phyloP scores from a whole-genome alignment of 805 yeast genomes.

The Sugiyamaella qingdaonensis region DNA sequence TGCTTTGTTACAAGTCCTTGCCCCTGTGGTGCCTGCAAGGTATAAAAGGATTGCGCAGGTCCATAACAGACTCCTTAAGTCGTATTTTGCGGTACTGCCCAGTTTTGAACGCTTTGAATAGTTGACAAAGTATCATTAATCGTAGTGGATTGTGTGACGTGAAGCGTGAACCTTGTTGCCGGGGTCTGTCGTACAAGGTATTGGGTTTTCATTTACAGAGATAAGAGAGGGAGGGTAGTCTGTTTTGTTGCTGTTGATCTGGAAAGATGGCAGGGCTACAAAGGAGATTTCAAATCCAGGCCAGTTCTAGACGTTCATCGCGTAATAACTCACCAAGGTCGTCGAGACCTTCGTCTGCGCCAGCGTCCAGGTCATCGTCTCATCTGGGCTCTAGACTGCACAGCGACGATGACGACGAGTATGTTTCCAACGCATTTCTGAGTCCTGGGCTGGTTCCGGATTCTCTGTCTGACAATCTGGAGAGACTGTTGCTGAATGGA shows the following conservation, averaged over 20 bases:
- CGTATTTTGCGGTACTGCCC: background rate
- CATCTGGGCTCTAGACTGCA: slow-evolving; percentile 14
- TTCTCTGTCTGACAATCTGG: slow-evolving; percentile 15
- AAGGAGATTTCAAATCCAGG: background rate
- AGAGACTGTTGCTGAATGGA: slow-evolving; percentile 9
- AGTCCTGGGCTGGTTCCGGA: slow-evolving; percentile 17
- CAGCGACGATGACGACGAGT: slow-evolving; percentile 20
- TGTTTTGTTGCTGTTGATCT: too few relatives aligned
- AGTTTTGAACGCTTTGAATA: background rate
- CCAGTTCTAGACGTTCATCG: slow-evolving; percentile 9
- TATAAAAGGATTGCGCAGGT: too few relatives aligned
- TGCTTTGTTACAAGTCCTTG: background rate
- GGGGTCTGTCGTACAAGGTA: too few relatives aligned
- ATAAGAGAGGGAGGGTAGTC: too few relatives aligned
- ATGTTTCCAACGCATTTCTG: slow-evolving; percentile 19
- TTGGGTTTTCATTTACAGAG: too few relatives aligned
- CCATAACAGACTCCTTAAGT: too few relatives aligned
- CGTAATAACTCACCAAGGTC: slow-evolving; percentile 10
- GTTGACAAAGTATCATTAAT: background rate
- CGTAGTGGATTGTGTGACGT: too few relatives aligned
- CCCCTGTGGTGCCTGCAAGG: background rate
- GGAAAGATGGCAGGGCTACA: slow-evolving; percentile 2
- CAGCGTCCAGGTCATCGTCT: slow-evolving; percentile 18
- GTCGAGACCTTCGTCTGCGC: slow-evolving; percentile 12
- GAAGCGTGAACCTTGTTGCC: too few relatives aligned